Evolutionary conservation across 371 early-diverging fungal species (phyloP).

Genomic region (Rhizopus arrhizus): DNA sequence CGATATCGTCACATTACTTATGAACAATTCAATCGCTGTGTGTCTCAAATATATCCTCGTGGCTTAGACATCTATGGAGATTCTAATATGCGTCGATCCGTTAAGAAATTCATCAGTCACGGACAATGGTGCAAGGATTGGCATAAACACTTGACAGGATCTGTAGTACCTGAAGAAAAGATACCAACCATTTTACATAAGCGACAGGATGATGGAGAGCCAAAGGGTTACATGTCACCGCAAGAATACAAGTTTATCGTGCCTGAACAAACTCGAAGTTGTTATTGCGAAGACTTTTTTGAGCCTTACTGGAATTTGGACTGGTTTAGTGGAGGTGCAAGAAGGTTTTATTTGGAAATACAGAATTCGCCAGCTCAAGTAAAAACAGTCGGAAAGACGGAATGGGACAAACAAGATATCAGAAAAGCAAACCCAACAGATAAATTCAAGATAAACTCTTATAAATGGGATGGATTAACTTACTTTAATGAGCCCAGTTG

Average conservation of each 20-base stretch:
- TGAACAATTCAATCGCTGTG: constrained; percentile 42
- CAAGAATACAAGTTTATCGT: constrained; percentile 9
- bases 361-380: constrained; percentile 13
- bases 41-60: constrained; percentile 30
- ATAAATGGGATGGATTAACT: constrained; percentile 58
- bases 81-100: constrained; percentile 54
- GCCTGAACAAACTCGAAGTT: constrained; percentile 31
- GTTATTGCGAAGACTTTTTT: constrained; percentile 54
- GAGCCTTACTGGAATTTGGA: constrained; percentile 39
- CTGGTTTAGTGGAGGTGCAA: constrained; percentile 36
- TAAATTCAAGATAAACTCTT: constrained; percentile 26
- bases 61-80: constrained; percentile 55
- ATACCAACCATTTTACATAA: neutral
- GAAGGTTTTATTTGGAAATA: constrained; percentile 26
- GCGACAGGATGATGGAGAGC: neutral
- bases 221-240: constrained; percentile 12
- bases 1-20: constrained; percentile 46
- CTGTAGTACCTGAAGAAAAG: constrained; percentile 12
- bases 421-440: constrained; percentile 6
- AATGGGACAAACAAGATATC: constrained; percentile 19
- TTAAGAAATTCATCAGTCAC: constrained; percentile 53
- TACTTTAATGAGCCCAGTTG: constrained; percentile 42
- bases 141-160: constrained; percentile 8
- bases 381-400: constrained; percentile 11
- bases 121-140: constrained; percentile 53